Evolutionary conservation across 2,329 filamentous ascomycete genomes (phyloP).

Genomic region (Cercospora zeina): DNA sequence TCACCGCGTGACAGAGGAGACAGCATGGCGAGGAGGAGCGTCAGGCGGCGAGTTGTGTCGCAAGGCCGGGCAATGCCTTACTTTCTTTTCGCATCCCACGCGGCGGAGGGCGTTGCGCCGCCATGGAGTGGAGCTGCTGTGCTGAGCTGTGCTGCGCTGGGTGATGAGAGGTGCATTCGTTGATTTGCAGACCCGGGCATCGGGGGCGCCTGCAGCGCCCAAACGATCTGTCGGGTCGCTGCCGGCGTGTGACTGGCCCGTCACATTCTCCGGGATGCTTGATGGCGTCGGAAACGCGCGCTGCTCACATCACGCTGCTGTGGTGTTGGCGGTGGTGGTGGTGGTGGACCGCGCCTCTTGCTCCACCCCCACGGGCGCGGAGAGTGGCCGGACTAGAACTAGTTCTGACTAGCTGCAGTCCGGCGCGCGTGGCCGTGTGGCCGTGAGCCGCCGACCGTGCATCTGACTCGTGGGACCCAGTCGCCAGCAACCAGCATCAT

Average conservation of each 20-base stretch:
- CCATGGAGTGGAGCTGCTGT: not conserved
- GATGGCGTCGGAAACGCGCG: not conserved
- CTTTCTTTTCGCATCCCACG: constrained; percentile 4
- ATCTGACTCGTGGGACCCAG: constrained; percentile 14
- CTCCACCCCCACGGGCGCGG: constrained; percentile 12
- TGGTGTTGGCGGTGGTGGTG: not conserved
- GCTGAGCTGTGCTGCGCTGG: too few relatives aligned
- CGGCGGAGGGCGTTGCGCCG: too few relatives aligned
- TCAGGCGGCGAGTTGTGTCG: constrained; percentile 4
- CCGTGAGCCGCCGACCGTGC: not conserved
- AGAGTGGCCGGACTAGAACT: too few relatives aligned
- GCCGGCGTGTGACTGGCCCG: constrained; percentile 17
- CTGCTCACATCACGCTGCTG: too few relatives aligned
- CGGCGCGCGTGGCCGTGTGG: constrained; percentile 1
- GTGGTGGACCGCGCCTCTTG: not conserved
- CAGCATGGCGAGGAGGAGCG: constrained; percentile 6
- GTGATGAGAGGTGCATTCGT: too few relatives aligned
- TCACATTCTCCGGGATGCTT: constrained; percentile 10
- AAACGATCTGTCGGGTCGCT: constrained; percentile 13
- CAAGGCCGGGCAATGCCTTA: not conserved
- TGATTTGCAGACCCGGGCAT: not conserved
- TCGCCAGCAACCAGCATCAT: too few relatives aligned
- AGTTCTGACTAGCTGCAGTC: too few relatives aligned
- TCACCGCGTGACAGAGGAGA: constrained; percentile 3
- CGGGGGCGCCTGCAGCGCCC: not conserved